phyloP scores from a whole-genome alignment of 441 rosid genomes.

The Francoa sonchifolia region DNA sequence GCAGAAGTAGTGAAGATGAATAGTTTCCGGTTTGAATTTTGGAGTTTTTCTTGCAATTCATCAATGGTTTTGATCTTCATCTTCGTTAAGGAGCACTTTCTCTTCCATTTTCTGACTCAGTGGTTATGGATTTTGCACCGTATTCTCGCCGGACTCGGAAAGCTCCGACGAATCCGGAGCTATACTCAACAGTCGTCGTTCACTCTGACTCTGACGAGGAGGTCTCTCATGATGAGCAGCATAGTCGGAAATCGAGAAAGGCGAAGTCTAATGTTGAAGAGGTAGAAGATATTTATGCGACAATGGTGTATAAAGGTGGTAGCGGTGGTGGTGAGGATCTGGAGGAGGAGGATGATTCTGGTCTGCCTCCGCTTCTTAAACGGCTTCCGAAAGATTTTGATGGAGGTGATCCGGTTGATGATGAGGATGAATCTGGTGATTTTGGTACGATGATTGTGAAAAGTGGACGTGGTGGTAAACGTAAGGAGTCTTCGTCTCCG shows the following conservation, averaged over 20 bases:
- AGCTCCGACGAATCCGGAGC: constrained; percentile 34
- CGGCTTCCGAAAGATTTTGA: constrained; percentile 88
- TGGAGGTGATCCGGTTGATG: constrained; percentile 43
- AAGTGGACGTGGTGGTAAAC: constrained; percentile 24
- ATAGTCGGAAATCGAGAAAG: constrained; percentile 16
- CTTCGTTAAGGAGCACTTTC: too few species aligned
- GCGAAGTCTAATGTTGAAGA: constrained; percentile 12
- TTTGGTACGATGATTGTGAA: constrained; percentile 83
- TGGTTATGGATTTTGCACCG: constrained; percentile 56
- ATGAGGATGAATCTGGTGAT: constrained; percentile 37
- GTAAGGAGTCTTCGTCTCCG: constrained; percentile 13
- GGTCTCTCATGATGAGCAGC: constrained; percentile 1
- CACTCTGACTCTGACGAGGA: constrained; percentile 7
- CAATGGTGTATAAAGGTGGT: constrained; percentile 45
- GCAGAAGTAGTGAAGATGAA: too few species aligned
- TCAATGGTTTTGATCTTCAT: too few species aligned
- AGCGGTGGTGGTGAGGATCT: constrained; percentile 22
- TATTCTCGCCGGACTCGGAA: constrained; percentile 38
- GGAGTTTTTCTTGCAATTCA: too few species aligned
- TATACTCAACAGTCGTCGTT: constrained; percentile 53
- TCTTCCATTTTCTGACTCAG: too few species aligned
- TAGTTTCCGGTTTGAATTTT: too few species aligned
- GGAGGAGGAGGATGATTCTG: constrained; percentile 51
- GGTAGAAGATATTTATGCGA: constrained; percentile 35
- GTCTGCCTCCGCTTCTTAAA: constrained; percentile 72